Base-by-base conservation (phyloP, 805 yeast species). In the Zygosaccharomyces gambellarensis region DNA sequence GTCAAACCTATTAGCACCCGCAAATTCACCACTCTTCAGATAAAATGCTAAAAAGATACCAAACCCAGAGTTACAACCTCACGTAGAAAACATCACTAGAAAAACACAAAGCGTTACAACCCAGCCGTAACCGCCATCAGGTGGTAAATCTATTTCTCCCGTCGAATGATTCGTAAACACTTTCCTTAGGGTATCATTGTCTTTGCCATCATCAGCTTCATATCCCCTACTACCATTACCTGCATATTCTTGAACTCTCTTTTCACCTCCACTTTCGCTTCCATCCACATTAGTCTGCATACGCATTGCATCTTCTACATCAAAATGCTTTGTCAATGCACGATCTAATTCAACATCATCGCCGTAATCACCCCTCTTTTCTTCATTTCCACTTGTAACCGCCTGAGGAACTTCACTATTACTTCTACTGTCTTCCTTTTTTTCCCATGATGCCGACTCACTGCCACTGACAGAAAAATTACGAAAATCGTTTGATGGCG, bases 91-190 rank as follows among this genome's bases (percentile, higher is more conserved):
- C 62, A 80, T 79, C 36, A 80, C 67, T 3, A 80, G 45, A 27
- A 73, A 68, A 3, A 78, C 74, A 11, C 81, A 79, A 12, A 77
- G 51, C 11, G 78, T 76, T 19, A 82, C 72, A 0, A 83, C 80
- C 85, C 88, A 82, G 1, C 86, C 88, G 49, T 79, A 76, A 2
- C 89, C 89, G 39, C 81, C 83, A 62, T 85, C 90, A 1, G 83
- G 82, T 0, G 76, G 76, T 14, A 68, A 56, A 28, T 68, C 70
- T 3, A 70, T 32, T 12, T 58, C 56, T 14, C 73, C 73, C 0
- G 70, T 69, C 0, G 67, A 51, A 34, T 53, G 57, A 46, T 70
- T 69, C 8, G 74, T 71, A 49, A 63, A 71, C 5, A 70, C 71
- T 49, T 59, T 67, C 34, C 60, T 52, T 12, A 63, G 39, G 3